A percentile compares a stretch with the other conserved stretches of the same genome.
Conservation (phyloP, 129 eudicot genomes). For the Rutidosis leptorrhynchoides region DNA sequence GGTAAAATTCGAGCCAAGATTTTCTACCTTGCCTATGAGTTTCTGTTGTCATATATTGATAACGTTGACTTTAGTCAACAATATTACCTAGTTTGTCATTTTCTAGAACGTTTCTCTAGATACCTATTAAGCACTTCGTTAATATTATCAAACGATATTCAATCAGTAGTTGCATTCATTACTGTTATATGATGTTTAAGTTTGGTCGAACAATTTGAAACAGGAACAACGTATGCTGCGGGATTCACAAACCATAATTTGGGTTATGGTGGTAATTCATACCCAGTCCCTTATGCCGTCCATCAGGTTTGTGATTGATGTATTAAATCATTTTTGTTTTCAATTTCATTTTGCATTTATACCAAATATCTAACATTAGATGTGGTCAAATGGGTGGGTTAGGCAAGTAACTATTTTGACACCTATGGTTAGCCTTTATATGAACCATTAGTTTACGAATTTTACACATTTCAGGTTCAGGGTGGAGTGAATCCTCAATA, state of each 20-base stretch:
- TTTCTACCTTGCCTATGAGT: not conserved
- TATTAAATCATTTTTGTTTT: not conserved
- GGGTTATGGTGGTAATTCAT: conserved; percentile 35
- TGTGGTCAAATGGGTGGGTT: not conserved
- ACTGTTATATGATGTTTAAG: not conserved
- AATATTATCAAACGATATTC: conserved; percentile 2
- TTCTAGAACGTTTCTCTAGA: not conserved
- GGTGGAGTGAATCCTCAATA: conserved; percentile 36
- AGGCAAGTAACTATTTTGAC: not conserved
- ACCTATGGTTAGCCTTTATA: not conserved
- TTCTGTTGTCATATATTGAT: not conserved
- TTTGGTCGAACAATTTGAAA: conserved; percentile 11
- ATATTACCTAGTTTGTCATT: not conserved
- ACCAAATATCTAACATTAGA: not conserved
- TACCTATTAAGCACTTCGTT: not conserved
- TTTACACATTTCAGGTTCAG: conserved; percentile 32
- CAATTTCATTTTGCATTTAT: not conserved
- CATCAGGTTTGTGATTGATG: conserved; percentile 27
- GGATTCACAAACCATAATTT: conserved; percentile 34
- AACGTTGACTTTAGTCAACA: conserved; percentile 5
- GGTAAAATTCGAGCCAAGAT: not conserved
- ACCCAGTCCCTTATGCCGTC: conserved; percentile 22
- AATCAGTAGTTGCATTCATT: not conserved
- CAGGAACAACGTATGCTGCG: conserved; percentile 50
- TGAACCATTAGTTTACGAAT: not conserved